These are phyloP conservation scores for Pythium periplocum DNA, from an alignment of 352 stramenopile species.

Conservation along the genomic window DNA sequence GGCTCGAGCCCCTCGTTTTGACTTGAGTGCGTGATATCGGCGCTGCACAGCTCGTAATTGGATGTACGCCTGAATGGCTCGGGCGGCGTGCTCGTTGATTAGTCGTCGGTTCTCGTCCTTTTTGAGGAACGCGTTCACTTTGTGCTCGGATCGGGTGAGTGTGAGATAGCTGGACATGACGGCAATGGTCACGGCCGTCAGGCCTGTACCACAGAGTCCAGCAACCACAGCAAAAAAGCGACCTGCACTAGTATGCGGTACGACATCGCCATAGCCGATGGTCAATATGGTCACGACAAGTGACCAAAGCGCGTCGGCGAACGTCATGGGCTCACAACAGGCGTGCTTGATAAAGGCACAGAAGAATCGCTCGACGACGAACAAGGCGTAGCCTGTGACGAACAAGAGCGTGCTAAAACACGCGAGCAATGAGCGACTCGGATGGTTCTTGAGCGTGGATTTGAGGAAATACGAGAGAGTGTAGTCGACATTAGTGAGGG, in stretches of 20 bases:
- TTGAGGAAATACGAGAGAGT: slow-evolving; percentile 70
- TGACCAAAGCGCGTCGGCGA: slow-evolving; percentile 52
- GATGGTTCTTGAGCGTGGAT: slow-evolving; percentile 66
- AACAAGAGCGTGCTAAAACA: slow-evolving; percentile 36
- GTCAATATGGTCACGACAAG: slow-evolving; percentile 74
- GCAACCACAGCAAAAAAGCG: slow-evolving; percentile 45
- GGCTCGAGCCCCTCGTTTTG: slow-evolving; percentile 7
- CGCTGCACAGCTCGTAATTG: slow-evolving; percentile 45
- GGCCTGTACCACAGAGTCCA: slow-evolving; percentile 46
- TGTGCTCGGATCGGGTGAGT: slow-evolving; percentile 72
- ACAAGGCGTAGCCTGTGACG: slow-evolving; percentile 54
- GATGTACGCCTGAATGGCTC: slow-evolving; percentile 56
- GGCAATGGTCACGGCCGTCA: slow-evolving; percentile 67
- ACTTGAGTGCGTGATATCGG: slow-evolving; percentile 18
- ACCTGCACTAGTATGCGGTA: slow-evolving; percentile 42
- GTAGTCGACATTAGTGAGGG: slow-evolving; percentile 76
- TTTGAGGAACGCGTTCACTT: slow-evolving; percentile 75
- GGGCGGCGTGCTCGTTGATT: slow-evolving; percentile 54
- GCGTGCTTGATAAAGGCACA: slow-evolving; percentile 50
- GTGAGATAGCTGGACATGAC: slow-evolving; percentile 72
- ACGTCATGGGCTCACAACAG: slow-evolving; percentile 47
- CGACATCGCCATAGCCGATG: slow-evolving; percentile 65
- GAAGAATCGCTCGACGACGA: slow-evolving; percentile 64
- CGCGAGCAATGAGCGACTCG: slow-evolving; percentile 36
- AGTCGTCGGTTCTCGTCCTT: slow-evolving; percentile 60